Evolutionary conservation across 108 stramenopile species (phyloP), one percentile per base, ranked within the genome.

Genomic region (Conticribra guillardii): DNA sequence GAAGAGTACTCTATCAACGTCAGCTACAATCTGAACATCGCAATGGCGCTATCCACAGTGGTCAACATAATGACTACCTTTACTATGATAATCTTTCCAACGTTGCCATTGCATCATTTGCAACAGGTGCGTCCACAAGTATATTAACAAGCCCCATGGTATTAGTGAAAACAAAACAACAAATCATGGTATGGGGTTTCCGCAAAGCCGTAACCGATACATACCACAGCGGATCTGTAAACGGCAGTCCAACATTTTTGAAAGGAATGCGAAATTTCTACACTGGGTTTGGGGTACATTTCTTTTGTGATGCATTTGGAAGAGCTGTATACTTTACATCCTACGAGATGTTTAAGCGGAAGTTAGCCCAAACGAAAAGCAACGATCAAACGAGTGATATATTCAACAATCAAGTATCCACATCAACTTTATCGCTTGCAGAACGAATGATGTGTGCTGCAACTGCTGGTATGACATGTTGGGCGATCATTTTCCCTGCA

Each of bases 361-460:
- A 56, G n/a, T 30, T 76, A 33, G 54, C 47, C 50, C 27, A 64
- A 53, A 24, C 32, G 67, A 81, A 64, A 54, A 28, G 14, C 11
- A 51, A 34, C 11, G 45, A 26, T 50, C 44, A 33, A 47, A 60
- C 51, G 24, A 37, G 32, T 41, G 31, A 2, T 21, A 2, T 23
- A 62, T 18, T 32, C 19, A 21, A 46, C 15, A 68, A 64, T 45
- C 15, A 31, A 21, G 15, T 33, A 46, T 24, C 59, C 24, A 62
- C 67, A 14, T 45, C 41, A n/a, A 55, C 55, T 23, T 48, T 86
- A 14, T 65, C 85, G 19, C 29, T 86, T 21, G 46, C 32, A 24
- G 86, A 85, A 57, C 82, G 92, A 56, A 90, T 90, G 88, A 33
- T 66, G 1, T 76, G 85, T 41, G 92, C 92, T 3, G 89, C 84